phyloP scores from a whole-genome alignment of 2,329 filamentous ascomycete genomes.

The Chalara sp. region DNA sequence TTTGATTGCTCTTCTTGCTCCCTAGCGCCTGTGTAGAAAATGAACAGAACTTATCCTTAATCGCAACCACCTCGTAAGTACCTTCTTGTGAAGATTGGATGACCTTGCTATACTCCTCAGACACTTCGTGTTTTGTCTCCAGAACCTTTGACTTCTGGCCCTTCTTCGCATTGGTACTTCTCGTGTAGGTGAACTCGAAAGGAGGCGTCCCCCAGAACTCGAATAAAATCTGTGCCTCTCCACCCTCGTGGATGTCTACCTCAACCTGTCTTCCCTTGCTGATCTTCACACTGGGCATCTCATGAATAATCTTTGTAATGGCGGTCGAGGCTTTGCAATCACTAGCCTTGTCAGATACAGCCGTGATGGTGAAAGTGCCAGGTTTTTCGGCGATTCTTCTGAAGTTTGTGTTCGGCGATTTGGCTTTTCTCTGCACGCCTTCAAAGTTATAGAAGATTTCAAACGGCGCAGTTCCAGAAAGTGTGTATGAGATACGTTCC shows the following conservation, averaged over 20 bases:
- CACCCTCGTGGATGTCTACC: conserved; percentile 94
- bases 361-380: conserved; percentile 81
- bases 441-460: conserved; percentile 90
- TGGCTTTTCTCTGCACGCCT: conserved; percentile 69
- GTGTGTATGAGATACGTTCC: conserved; percentile 85
- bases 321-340: conserved; percentile 77
- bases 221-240: conserved; percentile 86
- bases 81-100: conserved; percentile 87
- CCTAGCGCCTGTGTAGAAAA: conserved; percentile 69
- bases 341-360: conserved; percentile 79
- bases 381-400: conserved; percentile 87
- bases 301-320: conserved; percentile 78
- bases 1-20: conserved; percentile 39
- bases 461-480: conserved; percentile 87
- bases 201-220: conserved; percentile 94
- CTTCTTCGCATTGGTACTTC: conserved; percentile 75
- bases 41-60: conserved; percentile 88
- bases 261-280: conserved; percentile 74
- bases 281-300: conserved; percentile 85
- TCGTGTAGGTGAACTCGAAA: conserved; percentile 95
- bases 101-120: conserved; percentile 72
- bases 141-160: conserved; percentile 73
- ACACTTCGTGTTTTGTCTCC: conserved; percentile 85
- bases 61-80: conserved; percentile 93
- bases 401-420: conserved; percentile 75